A percentile compares a stretch with the other conserved stretches of the same genome.
Conservation (phyloP, 257 asterid species). For the Scutellaria minor region DNA sequence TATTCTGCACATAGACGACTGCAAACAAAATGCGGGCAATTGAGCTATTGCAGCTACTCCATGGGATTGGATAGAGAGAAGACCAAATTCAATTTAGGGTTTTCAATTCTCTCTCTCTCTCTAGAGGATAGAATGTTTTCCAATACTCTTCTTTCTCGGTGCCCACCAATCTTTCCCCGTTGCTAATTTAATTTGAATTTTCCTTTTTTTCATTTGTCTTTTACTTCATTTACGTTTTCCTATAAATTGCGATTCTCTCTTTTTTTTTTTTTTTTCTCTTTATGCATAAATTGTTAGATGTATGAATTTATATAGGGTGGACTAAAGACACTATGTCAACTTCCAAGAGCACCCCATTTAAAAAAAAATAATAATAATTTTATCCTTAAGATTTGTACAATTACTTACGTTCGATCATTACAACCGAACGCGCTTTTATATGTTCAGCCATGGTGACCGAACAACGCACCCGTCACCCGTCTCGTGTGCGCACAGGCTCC, state of each 20-base stretch:
- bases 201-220: slow-evolving; percentile 20
- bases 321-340: too few species aligned
- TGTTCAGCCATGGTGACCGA: too few species aligned
- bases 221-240: not conserved
- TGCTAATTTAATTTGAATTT: slow-evolving; percentile 35
- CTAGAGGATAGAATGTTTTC: slow-evolving; percentile 31
- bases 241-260: not conserved
- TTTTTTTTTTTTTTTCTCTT: too few species aligned
- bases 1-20: slow-evolving; percentile 25
- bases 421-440: too few species aligned
- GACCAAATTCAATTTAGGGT: slow-evolving; percentile 46
- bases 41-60: slow-evolving; percentile 26
- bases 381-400: too few species aligned
- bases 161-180: slow-evolving; percentile 35
- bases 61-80: slow-evolving; percentile 36
- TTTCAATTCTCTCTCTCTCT: slow-evolving; percentile 42
- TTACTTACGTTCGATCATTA: too few species aligned
- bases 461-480: too few species aligned
- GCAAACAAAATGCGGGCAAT: slow-evolving; percentile 31
- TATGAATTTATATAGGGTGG: too few species aligned
- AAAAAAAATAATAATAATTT: too few species aligned
- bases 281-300: too few species aligned
- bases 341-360: too few species aligned
- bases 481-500: too few species aligned
- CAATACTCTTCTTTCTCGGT: slow-evolving; percentile 40